Conservation (phyloP, 1,284 basidiomycete genomes). For the Marasmius sp. region DNA sequence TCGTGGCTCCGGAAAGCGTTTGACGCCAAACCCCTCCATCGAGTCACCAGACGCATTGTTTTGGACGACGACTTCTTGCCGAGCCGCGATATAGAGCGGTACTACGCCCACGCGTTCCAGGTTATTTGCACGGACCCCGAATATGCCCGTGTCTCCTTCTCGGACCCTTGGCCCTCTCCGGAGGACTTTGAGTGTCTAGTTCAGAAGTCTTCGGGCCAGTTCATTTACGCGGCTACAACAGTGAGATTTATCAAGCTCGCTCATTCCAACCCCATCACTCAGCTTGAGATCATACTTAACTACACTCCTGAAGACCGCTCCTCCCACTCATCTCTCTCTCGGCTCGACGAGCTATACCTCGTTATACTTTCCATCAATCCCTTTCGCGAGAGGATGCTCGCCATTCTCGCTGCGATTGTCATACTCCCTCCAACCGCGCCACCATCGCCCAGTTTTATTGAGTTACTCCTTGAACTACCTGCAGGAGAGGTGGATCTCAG, state of each 20-base stretch:
- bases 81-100: background rate
- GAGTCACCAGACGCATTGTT: background rate
- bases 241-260: slow-evolving; percentile 23
- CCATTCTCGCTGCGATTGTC: background rate
- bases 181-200: slow-evolving; percentile 19
- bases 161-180: slow-evolving; percentile 17
- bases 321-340: too few relatives aligned
- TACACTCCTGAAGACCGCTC: background rate
- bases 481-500: background rate
- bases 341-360: slow-evolving; percentile 21
- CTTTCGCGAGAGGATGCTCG: background rate
- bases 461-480: background rate
- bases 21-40: background rate
- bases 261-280: slow-evolving; percentile 20
- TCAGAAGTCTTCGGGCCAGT: slow-evolving; percentile 22
- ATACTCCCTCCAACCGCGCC: background rate
- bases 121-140: background rate
- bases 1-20: slow-evolving; percentile 22
- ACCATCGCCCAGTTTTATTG: background rate
- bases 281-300: slow-evolving; percentile 21
- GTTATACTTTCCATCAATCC: background rate
- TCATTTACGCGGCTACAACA: slow-evolving; percentile 24
- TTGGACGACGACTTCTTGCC: too few relatives aligned
- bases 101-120: background rate
- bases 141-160: background rate